Base-by-base conservation (phyloP, 1,284 basidiomycete genomes). In the Coriolopsis trogii region DNA sequence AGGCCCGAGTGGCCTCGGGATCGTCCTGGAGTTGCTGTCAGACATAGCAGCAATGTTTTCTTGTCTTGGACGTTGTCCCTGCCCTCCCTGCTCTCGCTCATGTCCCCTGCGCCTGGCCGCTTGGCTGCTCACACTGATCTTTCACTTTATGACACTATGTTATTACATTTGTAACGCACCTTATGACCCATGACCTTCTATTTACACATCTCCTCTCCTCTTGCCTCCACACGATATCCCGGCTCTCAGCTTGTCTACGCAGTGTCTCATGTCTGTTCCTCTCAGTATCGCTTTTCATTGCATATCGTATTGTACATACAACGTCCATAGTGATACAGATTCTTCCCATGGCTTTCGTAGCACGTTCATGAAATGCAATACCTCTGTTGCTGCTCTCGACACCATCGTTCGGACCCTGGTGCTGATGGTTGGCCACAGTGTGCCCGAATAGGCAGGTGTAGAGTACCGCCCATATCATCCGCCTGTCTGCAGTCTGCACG, bases 1-100 rank as follows among this genome's bases (percentile, higher is more conserved):
- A 87, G 67, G 82, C 82, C 33, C 76, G 67, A 23, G 61, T 73
- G 43, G 69, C 76, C 46, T 64, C 74, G 23, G 76, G 77, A 41
- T 73, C 79, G 9, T 65, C 65, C 42, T 89, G 85, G 87, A 84
- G 73, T 63, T 86, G 85, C 65, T 89, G 88, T 68, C 82, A 75
- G 62, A 68, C 67, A 62, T 76, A 69, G 66, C 60, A 51, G 36
- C 45, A 28, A 29, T 37, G 16, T 37, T 39, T 26, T 39, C 30
- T 49, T 24, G 26, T 49, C 39, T 47, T 47, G 46, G 44, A 55
- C 41, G 42, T 30, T 44, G 45, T 43, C 29, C 30, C 40, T 45
- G 46, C 48, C 6, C 34, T 7, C 29, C 29, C 37, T n/a, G 8
- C 38, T 21, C 40, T 33, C n/a, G 31, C 36, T 25, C 37, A 43